Conservation (phyloP, 179 eudicot genomes). For the Sideroxylon spinosum region DNA sequence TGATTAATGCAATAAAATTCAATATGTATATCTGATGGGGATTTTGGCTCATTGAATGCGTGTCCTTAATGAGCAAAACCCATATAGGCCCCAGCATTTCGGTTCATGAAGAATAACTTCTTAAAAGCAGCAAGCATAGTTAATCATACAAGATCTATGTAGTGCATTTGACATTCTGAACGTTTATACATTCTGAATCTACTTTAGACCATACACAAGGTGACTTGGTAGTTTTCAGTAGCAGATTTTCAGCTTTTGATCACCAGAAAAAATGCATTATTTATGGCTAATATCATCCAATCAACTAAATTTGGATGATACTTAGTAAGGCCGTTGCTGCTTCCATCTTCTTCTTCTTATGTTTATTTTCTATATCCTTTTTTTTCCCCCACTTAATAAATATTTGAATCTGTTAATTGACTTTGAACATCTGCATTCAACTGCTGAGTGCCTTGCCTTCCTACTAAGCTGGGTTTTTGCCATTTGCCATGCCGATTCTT, state of each 20-base stretch:
- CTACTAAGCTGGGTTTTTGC: not conserved
- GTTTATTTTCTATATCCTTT: not conserved
- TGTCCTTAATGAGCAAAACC: not conserved
- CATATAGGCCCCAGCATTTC: not conserved
- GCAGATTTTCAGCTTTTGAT: not conserved
- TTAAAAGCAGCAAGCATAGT: not conserved
- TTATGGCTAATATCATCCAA: not conserved
- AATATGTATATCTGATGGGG: not conserved
- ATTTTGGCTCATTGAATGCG: not conserved
- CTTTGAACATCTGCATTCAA: not conserved
- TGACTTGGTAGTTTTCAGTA: not conserved
- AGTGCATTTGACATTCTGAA: not conserved
- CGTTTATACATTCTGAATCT: not conserved
- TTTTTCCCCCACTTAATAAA: not conserved
- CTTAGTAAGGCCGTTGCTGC: not conserved
- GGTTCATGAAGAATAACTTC: not conserved
- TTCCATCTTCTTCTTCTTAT: not conserved
- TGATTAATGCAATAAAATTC: not conserved
- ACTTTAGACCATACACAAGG: not conserved
- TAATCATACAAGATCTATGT: not conserved
- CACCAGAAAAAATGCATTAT: not conserved
- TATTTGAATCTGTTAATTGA: not conserved
- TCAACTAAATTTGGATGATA: not conserved
- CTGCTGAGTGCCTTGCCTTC: not conserved
- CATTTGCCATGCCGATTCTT: not conserved